Evolutionary conservation across 495 filamentous ascomycete genomes (phyloP), one percentile per base, ranked within the genome.

Genomic region (Penicillium canescens): DNA sequence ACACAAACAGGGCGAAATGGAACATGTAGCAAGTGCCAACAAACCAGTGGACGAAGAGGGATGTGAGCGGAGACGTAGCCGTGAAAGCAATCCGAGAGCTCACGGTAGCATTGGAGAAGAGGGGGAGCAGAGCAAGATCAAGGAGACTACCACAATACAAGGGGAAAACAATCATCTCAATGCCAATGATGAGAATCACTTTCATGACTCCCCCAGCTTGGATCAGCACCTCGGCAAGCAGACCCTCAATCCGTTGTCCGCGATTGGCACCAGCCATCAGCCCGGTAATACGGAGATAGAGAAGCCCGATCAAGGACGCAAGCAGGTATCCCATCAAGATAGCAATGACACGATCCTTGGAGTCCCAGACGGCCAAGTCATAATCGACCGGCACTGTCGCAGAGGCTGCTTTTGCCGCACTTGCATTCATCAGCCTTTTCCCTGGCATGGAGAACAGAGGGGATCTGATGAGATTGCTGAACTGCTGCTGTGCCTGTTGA

Each of bases 21-120:
- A 99, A 99, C 94, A 99, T 99, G 71, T 99, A 99, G 57, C 92
- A 96, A 6, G 94, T 99, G 18, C 94, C 94, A 43, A 96, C 85
- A 67, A 99, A 99, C 94, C 94, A 99, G 69, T 99, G 94, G 20
- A 98, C 87, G 64, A 99, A 99, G 16, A 92, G 82, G 6, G 90
- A 95, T 0, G 91, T 96, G 38, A 91, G 77, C 0, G 93, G 92
- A 53, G 85, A 88, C 33, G 81, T 74, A 33, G 84, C 67, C 23
- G 89, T 89, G 60, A 95, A 97, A 6, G 82, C 70, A 34, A 96
- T 68, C 18, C 94, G 83, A 0, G 89, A 90, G 41, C 79, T 75
- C 21, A 96, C 61, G 4, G 87, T 90, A 3, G 90, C 88, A 42
- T 84, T 74, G 33, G 89, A 85, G 63, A 98, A 99, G 1, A 98